phyloP scores from a whole-genome alignment of 768 basidiomycete genomes.

The Auriscalpium vulgare region DNA sequence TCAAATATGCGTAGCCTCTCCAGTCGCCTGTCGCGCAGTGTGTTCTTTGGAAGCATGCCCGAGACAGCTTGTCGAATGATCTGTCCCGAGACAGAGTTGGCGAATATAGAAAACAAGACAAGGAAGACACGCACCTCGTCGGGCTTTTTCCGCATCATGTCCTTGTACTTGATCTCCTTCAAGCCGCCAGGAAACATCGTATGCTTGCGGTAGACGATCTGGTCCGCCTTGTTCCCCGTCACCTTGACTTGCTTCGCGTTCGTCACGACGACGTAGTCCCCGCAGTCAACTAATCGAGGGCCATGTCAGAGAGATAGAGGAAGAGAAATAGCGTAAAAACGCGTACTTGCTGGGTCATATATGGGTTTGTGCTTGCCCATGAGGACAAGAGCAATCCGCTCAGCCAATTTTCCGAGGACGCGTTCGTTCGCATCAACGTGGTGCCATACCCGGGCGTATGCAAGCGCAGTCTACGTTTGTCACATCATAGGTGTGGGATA shows the following conservation, averaged over 20 bases:
- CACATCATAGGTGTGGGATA: background rate
- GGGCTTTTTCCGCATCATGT: conserved; percentile 78
- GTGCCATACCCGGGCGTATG: conserved; percentile 94
- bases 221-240: conserved; percentile 83
- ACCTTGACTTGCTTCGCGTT: conserved; percentile 79
- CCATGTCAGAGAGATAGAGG: background rate
- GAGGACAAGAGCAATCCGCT: conserved; percentile 87
- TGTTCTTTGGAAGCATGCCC: conserved; percentile 99
- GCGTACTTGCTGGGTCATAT: conserved; percentile 83
- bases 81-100: conserved; percentile 34
- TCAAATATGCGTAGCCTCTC: conserved; percentile 87
- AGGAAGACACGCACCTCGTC: conserved; percentile 61
- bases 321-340: background rate
- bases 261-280: conserved; percentile 96
- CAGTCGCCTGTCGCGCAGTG: conserved; percentile 79
- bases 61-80: conserved; percentile 94
- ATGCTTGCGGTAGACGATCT: conserved; percentile 83
- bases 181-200: conserved; percentile 90
- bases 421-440: conserved; percentile 87
- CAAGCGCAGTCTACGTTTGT: conserved; percentile 73
- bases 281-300: conserved; percentile 70
- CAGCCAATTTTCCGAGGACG: conserved; percentile 90
- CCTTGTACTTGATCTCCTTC: conserved; percentile 81
- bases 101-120: background rate
- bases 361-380: conserved; percentile 99